These are phyloP conservation scores for Aspergillus carlsbadensis DNA, from an alignment of 495 filamentous ascomycete species.

Conservation along the genomic window DNA sequence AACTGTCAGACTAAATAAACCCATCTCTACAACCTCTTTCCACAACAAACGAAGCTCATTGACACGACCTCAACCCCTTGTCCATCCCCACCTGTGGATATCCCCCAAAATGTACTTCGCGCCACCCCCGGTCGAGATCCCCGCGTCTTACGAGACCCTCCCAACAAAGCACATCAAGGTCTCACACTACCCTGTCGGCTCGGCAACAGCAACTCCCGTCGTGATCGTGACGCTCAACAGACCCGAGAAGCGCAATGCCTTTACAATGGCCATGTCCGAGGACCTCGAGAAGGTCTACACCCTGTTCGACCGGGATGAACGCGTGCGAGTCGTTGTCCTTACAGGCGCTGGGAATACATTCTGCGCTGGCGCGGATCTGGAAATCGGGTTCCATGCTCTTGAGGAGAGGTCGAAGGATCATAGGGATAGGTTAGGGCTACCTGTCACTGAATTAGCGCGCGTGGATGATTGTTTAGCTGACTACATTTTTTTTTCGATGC, in stretches of 20 bases:
- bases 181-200: constrained; percentile 49
- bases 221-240: constrained; percentile 59
- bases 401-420: constrained; percentile 39
- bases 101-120: constrained; percentile 48
- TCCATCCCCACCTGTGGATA: background rate
- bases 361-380: constrained; percentile 67
- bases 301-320: constrained; percentile 53
- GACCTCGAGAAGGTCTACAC: constrained; percentile 55
- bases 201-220: constrained; percentile 51
- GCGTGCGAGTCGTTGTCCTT: constrained; percentile 57
- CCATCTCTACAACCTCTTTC: background rate
- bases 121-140: constrained; percentile 27
- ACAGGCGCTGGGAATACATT: constrained; percentile 61
- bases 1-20: background rate
- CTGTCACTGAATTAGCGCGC: too few relatives aligned
- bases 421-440: constrained; percentile 42
- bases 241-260: constrained; percentile 62
- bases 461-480: background rate
- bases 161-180: constrained; percentile 51
- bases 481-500: background rate
- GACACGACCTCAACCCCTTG: background rate
- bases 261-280: constrained; percentile 53
- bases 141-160: constrained; percentile 40
- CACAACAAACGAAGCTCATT: background rate
- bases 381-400: constrained; percentile 42